phyloP scores from a whole-genome alignment of 2,329 filamentous ascomycete genomes.

The Microdochium nivale region DNA sequence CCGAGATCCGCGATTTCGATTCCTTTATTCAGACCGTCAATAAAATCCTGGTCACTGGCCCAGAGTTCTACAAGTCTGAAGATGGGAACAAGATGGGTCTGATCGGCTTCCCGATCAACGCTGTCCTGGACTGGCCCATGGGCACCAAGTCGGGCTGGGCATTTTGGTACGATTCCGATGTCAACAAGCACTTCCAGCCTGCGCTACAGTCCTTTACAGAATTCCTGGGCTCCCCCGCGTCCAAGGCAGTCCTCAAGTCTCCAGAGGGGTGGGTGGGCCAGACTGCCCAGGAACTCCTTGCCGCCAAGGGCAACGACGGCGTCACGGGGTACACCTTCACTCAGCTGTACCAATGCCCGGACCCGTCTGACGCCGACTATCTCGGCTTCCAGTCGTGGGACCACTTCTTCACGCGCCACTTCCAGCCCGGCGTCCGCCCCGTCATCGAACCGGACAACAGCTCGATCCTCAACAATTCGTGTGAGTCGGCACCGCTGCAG shows the following conservation, averaged over 20 bases:
- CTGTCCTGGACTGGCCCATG: constrained; percentile 47
- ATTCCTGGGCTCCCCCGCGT: constrained; percentile 5
- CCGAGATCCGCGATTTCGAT: background rate
- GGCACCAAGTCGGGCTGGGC: constrained; percentile 37
- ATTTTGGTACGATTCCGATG: constrained; percentile 38
- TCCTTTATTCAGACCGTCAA: background rate
- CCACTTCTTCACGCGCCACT: constrained; percentile 48
- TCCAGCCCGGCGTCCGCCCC: constrained; percentile 37
- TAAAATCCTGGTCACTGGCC: background rate
- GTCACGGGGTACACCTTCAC: constrained; percentile 18
- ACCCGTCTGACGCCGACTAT: constrained; percentile 18
- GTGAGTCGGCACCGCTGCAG: constrained; percentile 44
- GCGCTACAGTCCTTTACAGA: constrained; percentile 36
- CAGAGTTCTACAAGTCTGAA: background rate
- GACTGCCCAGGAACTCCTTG: background rate
- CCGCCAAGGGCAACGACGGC: background rate
- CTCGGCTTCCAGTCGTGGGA: constrained; percentile 52
- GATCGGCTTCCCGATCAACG: constrained; percentile 43
- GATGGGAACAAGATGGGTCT: constrained; percentile 20
- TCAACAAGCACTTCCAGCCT: constrained; percentile 41
- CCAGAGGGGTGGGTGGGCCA: constrained; percentile 4
- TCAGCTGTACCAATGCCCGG: constrained; percentile 29
- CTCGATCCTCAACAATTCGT: constrained; percentile 44
- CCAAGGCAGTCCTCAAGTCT: background rate
- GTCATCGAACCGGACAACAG: constrained; percentile 37